These are phyloP conservation scores for Dianthus caryophyllus DNA, from an alignment of 148 eudicot genomes.

Conservation along the genomic window DNA sequence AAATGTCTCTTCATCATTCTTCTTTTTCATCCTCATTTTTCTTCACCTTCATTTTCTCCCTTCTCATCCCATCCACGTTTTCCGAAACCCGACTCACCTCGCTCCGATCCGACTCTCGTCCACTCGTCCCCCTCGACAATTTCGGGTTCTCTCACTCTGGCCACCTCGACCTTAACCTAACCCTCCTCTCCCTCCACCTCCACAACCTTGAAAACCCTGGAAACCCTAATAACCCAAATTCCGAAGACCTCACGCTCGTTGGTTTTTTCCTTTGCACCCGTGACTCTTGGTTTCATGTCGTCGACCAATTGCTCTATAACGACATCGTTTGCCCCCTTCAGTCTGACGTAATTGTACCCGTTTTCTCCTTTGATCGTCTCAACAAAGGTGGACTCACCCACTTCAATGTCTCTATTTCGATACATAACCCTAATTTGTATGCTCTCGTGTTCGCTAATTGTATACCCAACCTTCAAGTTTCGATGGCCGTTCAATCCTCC, in stretches of 20 bases:
- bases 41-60: conserved; percentile 12
- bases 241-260: conserved; percentile 35
- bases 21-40: background rate
- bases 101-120: conserved; percentile 41
- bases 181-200: conserved; percentile 31
- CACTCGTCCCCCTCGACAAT: conserved; percentile 51
- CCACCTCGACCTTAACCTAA: conserved; percentile 42
- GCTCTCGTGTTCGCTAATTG: conserved; percentile 68
- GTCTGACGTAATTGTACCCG: conserved; percentile 29
- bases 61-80: conserved; percentile 10
- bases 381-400: conserved; percentile 25
- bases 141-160: conserved; percentile 58
- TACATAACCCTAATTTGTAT: conserved; percentile 41
- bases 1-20: conserved; percentile 1
- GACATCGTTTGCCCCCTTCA: conserved; percentile 40
- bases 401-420: conserved; percentile 26
- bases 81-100: conserved; percentile 37
- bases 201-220: conserved; percentile 3
- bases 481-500: conserved; percentile 51
- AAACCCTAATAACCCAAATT: conserved; percentile 3
- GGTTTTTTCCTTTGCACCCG: conserved; percentile 56
- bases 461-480: conserved; percentile 28
- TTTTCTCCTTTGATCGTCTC: conserved; percentile 37
- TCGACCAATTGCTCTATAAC: conserved; percentile 29
- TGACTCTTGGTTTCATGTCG: conserved; percentile 45